These are phyloP conservation scores for Hibiscus tridactylites DNA, from an alignment of 345 rosid genomes.

Conservation along the genomic window DNA sequence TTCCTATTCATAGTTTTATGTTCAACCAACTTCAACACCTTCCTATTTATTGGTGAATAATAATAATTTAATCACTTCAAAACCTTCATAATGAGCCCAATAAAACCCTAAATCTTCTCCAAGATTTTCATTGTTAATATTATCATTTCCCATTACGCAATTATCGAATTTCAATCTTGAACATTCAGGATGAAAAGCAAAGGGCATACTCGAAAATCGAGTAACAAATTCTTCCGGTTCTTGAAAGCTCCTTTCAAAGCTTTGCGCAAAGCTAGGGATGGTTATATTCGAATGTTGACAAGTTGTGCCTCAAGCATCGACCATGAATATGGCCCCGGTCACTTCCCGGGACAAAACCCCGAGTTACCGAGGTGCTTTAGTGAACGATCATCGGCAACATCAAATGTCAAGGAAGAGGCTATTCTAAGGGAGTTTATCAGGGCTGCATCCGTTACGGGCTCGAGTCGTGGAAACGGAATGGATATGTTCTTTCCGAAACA, in stretches of 20 bases:
- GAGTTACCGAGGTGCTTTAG: slow-evolving; percentile 44
- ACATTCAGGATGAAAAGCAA: slow-evolving; percentile 20
- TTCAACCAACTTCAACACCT: too few relatives aligned
- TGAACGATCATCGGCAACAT: slow-evolving; percentile 12
- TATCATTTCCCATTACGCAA: neutral
- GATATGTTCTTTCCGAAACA: slow-evolving; percentile 28
- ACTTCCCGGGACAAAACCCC: neutral
- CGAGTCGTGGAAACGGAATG: slow-evolving; percentile 28
- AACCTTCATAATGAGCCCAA: neutral
- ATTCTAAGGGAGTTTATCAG: slow-evolving; percentile 39
- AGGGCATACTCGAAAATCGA: slow-evolving; percentile 5
- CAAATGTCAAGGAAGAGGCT: slow-evolving; percentile 26
- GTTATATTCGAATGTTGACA: slow-evolving; percentile 42
- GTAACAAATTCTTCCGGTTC: slow-evolving; percentile 29
- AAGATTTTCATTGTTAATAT: neutral
- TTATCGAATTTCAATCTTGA: neutral
- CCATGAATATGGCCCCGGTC: neutral
- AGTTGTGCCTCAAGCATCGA: slow-evolving; percentile 22
- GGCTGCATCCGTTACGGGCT: slow-evolving; percentile 33
- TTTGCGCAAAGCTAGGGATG: slow-evolving; percentile 42
- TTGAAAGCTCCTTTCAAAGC: slow-evolving; percentile 27
- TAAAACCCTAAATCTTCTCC: neutral
- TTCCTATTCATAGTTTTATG: neutral
- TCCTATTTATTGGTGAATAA: too few relatives aligned
- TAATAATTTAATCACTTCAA: neutral